Evolutionary conservation across 108 stramenopile genomes (phyloP), one percentile per base, ranked within the genome.

Genomic region (Cyclotella baltica): DNA sequence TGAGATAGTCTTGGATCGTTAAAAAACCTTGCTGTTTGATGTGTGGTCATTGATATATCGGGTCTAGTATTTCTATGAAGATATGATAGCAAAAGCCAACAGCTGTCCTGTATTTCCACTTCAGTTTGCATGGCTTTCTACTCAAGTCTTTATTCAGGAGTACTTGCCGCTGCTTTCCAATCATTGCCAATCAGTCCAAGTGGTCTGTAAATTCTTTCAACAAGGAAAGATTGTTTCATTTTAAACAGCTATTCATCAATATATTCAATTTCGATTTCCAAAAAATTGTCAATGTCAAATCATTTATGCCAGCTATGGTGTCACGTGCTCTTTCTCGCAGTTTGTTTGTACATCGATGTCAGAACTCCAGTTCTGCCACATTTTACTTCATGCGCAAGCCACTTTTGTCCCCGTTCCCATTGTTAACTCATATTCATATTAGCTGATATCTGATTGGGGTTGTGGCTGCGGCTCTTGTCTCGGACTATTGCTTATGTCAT

Each of bases 61-160:
- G 78, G 74, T 15, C 77, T 55, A 19, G 77, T 75, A 52, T 81
- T 88, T 27, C 71, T 73, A 15, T 80, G 74, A 3, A 88, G 57
- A 61, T 88, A 85, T 35, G 83, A 58, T n/a, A 85, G 61, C 88
- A n/a, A n/a, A 88, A 84, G 1, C 85, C 82, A 27, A 86, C 80
- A 55, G 84, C n/a, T n/a, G n/a, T n/a, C n/a, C n/a, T n/a, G n/a
- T n/a, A n/a, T n/a, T n/a, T n/a, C n/a, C n/a, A n/a, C 70, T 15
- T 72, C 77, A 36, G 35, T 38, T 64, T 64, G 8, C 37, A 6
- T 4, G 6, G 19, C 11, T 37, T 38, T 19, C 63, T 37, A 22
- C n/a, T 22, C 63, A 64, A 40, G n/a, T 64, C 63, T 40, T 37
- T 64, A 10, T 64, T 37, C 4, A 64, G 38, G 20, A 64, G 37